These are phyloP conservation scores for Cyberlindnera mrakii DNA, from an alignment of 805 yeast genomes.

Conservation along the genomic window DNA sequence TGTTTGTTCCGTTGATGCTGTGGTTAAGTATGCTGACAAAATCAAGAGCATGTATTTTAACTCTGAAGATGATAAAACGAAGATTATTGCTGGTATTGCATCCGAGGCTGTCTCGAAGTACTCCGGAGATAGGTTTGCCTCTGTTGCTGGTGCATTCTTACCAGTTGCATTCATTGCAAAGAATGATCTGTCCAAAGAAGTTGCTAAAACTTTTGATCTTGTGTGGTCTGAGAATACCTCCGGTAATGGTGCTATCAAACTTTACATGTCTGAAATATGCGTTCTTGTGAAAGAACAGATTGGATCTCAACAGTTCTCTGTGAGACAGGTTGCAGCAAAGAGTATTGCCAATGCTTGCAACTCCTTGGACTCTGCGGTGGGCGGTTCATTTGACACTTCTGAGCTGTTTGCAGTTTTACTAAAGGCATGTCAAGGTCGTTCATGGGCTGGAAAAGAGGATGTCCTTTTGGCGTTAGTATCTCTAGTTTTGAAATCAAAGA, in stretches of 20 bases:
- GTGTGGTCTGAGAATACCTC: slow-evolving; percentile 82
- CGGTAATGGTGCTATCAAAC: slow-evolving; percentile 58
- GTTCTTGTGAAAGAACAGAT: slow-evolving; percentile 44
- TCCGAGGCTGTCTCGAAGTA: slow-evolving; percentile 62
- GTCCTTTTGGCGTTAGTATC: slow-evolving; percentile 66
- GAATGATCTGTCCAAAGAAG: slow-evolving; percentile 49
- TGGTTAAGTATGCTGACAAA: slow-evolving; percentile 46
- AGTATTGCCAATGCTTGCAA: slow-evolving; percentile 56
- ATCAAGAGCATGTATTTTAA: slow-evolving; percentile 57
- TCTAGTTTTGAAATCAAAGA: slow-evolving; percentile 41
- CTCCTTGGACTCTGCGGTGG: slow-evolving; percentile 30
- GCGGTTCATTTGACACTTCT: slow-evolving; percentile 19
- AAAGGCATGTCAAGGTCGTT: slow-evolving; percentile 63
- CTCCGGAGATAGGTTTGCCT: slow-evolving; percentile 60
- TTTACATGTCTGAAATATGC: slow-evolving; percentile 67
- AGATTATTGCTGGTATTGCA: slow-evolving; percentile 53
- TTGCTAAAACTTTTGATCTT: slow-evolving; percentile 43
- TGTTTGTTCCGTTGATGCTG: slow-evolving; percentile 45
- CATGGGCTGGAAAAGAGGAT: slow-evolving; percentile 85
- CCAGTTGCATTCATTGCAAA: slow-evolving; percentile 79
- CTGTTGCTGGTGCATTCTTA: slow-evolving; percentile 55
- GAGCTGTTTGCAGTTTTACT: slow-evolving; percentile 47
- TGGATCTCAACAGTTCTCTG: slow-evolving; percentile 49
- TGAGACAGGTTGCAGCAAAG: slow-evolving; percentile 66
- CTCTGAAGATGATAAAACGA: slow-evolving; percentile 38